These are phyloP conservation scores for Sarocladium oryzae DNA, from an alignment of 2,329 filamentous ascomycete genomes.

Conservation along the genomic window DNA sequence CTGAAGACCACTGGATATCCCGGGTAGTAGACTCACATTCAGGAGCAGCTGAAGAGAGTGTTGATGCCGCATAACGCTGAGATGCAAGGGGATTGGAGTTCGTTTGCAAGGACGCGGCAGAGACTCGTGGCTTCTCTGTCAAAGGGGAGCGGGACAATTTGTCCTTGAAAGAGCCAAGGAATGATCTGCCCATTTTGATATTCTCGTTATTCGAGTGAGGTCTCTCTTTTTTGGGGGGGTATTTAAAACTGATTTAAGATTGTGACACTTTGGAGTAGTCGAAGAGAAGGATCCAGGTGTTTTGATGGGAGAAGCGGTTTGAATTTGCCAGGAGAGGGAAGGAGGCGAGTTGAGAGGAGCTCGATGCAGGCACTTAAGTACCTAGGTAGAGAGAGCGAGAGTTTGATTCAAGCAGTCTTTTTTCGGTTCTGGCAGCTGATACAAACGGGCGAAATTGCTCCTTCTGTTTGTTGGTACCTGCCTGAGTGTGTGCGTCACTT, in stretches of 20 bases:
- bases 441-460: background rate
- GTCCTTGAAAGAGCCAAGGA: conserved; percentile 27
- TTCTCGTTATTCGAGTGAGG: background rate
- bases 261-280: too few species aligned
- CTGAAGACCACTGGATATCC: too few species aligned
- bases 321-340: too few species aligned
- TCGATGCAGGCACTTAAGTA: background rate
- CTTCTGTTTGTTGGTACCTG: background rate
- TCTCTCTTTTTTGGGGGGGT: too few species aligned
- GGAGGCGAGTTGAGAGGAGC: background rate
- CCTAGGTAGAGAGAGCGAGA: background rate
- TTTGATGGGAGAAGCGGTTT: too few species aligned
- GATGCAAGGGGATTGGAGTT: conserved; percentile 11
- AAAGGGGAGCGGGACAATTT: conserved; percentile 22
- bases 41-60: background rate
- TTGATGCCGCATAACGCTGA: background rate
- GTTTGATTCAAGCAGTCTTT: background rate
- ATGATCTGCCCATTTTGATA: conserved; percentile 18
- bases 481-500: background rate
- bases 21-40: background rate
- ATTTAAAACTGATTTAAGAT: too few species aligned
- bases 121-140: background rate
- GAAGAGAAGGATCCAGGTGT: too few species aligned
- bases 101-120: too few species aligned
- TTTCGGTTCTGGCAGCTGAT: conserved; percentile 5